Evolutionary conservation across 106 monocot species (phyloP).

Genomic region (Gastrodia elata): DNA sequence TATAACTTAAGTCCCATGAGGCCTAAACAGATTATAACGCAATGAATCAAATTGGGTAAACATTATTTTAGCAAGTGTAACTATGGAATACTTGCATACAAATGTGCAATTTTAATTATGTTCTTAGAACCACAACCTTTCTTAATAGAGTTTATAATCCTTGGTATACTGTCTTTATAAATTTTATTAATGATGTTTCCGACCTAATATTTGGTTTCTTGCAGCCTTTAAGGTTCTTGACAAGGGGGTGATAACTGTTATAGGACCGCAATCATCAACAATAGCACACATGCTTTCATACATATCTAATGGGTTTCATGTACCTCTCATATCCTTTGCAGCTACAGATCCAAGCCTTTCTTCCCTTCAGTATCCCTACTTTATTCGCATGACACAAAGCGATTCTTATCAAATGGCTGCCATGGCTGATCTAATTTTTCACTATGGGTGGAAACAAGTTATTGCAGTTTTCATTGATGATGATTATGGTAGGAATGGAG

Average conservation of each 20-base stretch:
- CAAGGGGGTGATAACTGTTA: slow-evolving; percentile 45
- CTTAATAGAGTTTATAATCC: not conserved
- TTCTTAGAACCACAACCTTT: not conserved
- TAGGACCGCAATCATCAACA: slow-evolving; percentile 70
- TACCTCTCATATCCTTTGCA: slow-evolving; percentile 72
- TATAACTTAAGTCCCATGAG: not conserved
- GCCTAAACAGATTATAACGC: not conserved
- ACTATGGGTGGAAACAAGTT: slow-evolving; percentile 52
- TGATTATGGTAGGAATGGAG: slow-evolving; percentile 56
- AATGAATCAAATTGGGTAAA: not conserved
- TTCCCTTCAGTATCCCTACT: slow-evolving; percentile 60
- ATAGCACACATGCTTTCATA: slow-evolving; percentile 57
- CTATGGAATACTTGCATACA: not conserved
- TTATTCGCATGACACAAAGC: slow-evolving; percentile 45
- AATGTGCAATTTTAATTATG: not conserved
- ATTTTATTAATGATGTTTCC: not conserved
- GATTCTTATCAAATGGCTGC: slow-evolving; percentile 76
- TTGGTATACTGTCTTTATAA: not conserved
- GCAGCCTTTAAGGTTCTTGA: slow-evolving; percentile 49
- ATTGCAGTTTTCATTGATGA: slow-evolving; percentile 55
- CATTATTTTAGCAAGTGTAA: not conserved
- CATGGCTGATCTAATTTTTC: slow-evolving; percentile 48
- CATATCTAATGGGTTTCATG: slow-evolving; percentile 37
- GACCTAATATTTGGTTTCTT: not conserved
- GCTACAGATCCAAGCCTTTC: slow-evolving; percentile 74